These are phyloP conservation scores for Cyclotella choctawhatcheeana DNA, from an alignment of 108 stramenopile genomes.

Conservation along the genomic window DNA sequence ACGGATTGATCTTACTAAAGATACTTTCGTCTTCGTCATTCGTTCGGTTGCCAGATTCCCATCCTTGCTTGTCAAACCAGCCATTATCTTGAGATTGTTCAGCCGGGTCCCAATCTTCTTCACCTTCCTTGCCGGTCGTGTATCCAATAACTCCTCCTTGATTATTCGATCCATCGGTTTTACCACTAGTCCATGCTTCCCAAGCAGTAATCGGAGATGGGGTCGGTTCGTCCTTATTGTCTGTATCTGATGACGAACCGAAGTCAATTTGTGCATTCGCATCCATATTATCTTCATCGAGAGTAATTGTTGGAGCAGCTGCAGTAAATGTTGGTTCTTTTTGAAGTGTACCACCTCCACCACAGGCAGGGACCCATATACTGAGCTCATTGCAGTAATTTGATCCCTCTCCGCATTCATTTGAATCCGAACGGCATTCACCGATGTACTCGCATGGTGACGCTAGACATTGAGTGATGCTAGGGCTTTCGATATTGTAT, in stretches of 20 bases:
- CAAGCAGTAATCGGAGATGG: slow-evolving; percentile 26
- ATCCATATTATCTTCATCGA: not conserved
- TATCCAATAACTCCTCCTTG: slow-evolving; percentile 7
- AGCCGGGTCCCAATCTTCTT: not conserved
- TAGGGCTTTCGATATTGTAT: slow-evolving; percentile 14
- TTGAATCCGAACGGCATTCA: slow-evolving; percentile 36
- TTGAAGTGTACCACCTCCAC: slow-evolving; percentile 18
- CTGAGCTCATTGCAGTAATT: slow-evolving; percentile 35
- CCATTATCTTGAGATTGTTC: slow-evolving; percentile 18
- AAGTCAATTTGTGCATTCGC: not conserved
- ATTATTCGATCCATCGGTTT: slow-evolving; percentile 2
- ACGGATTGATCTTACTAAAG: slow-evolving; percentile 16
- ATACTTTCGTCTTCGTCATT: slow-evolving; percentile 9
- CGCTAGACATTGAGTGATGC: slow-evolving; percentile 28
- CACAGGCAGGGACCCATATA: slow-evolving; percentile 44
- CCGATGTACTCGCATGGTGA: slow-evolving; percentile 30
- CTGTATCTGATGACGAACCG: not conserved
- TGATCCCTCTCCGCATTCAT: slow-evolving; percentile 28
- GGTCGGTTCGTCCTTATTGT: slow-evolving; percentile 8
- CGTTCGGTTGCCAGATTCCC: slow-evolving; percentile 8
- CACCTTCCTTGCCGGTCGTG: slow-evolving; percentile 5
- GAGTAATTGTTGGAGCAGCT: not conserved
- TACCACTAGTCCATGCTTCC: slow-evolving; percentile 18
- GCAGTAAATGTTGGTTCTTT: not conserved
- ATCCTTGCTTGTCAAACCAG: slow-evolving; percentile 32